phyloP scores from a whole-genome alignment of 169 alveolate species.

The Plasmodium falciparum region DNA sequence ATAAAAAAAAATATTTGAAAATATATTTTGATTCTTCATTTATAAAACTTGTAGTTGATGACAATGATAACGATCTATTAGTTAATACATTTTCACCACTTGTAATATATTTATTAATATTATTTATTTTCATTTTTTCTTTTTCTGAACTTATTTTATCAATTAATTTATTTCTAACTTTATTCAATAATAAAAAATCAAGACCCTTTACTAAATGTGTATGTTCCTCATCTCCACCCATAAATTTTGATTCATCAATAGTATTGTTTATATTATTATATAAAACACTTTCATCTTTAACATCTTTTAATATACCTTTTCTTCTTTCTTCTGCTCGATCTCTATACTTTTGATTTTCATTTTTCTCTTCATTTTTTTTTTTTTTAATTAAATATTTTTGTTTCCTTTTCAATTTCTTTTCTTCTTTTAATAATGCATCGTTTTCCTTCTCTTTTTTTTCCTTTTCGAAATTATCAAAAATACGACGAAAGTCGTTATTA shows the following conservation, averaged over 20 bases:
- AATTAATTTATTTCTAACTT: constrained; percentile 80
- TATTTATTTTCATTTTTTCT: constrained; percentile 52
- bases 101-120: constrained; percentile 11
- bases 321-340: constrained; percentile 77
- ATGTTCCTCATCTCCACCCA: constrained; percentile 87
- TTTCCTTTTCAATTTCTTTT: constrained; percentile 59
- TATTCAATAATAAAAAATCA: constrained; percentile 83
- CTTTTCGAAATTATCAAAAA: constrained; percentile 67
- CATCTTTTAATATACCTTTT: constrained; percentile 74
- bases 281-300: constrained; percentile 60
- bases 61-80: background rate
- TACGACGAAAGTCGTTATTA: constrained; percentile 52
- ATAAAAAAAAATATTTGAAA: constrained; percentile 78
- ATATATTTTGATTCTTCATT: constrained; percentile 80
- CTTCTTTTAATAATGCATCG: constrained; percentile 33
- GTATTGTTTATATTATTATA: constrained; percentile 64
- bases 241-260: constrained; percentile 76
- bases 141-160: constrained; percentile 45
- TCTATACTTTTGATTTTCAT: constrained; percentile 50
- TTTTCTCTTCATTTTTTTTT: constrained; percentile 56
- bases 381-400: constrained; percentile 64
- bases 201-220: constrained; percentile 87
- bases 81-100: constrained; percentile 10
- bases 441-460: constrained; percentile 72
- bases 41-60: constrained; percentile 23